Evolutionary conservation across 163 green algal species (phyloP), one percentile per base, ranked within the genome.

Genomic region (Scenedesmus sp.): DNA sequence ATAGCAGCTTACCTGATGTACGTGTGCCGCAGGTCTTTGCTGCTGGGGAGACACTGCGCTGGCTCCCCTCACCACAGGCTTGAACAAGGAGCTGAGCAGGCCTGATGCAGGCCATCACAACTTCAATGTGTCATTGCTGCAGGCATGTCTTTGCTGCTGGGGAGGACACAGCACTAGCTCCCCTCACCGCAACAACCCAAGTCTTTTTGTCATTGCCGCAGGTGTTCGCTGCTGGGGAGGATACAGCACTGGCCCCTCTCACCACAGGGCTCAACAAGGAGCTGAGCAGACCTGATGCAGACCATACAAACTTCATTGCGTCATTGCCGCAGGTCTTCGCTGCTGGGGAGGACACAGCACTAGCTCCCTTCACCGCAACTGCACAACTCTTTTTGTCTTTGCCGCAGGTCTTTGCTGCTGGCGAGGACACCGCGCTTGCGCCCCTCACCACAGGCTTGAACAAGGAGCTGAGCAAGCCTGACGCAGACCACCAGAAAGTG

Each of bases 351-450:
- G 96, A 98, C 94, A 98, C 96, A 2, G 92, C 93, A 0, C 89
- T 98, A 81, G 95, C 95, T 0, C 96, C 96, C 1, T 89, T 98
- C n/a, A 94, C 97, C 4, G 52, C 92, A 0, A 46, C 34, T 46
- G 34, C 34, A 46, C 34, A 46, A 46, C 34, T 46, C 34, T 46
- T 46, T 46, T 46, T 46, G 34, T 46, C 34, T 46, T 46, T 46
- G 34, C 34, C 34, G 70, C 86, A 92, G 89, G 93, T 94, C 70
- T 93, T 88, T 88, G 90, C 84, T 46, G 94, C 94, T 64, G 96
- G 96, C 0, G 96, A 98, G 92, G 96, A 98, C 94, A 98, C 96
- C 1, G 92, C 93, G 0, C 90, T 98, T 79, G 96, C 96, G 0
- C 96, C 96, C 1, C 91, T 98, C 18, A 94, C 97, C 2, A 55